Base-by-base conservation (phyloP, 2,329 filamentous ascomycete genomes). In the Colletotrichum graminicola region DNA sequence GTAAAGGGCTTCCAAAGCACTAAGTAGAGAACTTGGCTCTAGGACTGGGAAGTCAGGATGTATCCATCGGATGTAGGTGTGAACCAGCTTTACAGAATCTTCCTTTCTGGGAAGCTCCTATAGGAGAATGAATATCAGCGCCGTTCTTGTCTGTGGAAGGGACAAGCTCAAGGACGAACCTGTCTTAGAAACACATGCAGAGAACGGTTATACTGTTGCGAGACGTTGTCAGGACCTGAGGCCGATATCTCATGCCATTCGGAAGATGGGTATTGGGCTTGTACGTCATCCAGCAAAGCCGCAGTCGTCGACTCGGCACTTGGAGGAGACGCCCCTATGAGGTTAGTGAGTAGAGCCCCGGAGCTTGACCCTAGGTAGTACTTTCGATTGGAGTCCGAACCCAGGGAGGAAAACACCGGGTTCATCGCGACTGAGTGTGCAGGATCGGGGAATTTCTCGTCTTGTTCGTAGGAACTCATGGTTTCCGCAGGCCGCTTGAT, bases 381-480 rank as follows among this genome's bases (percentile, higher is more conserved):
- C 49, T 76, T 76, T 41, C 82, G 80, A n/a, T 76, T 75, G 1
- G 79, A 79, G 62, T 83, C 80, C 0, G 80, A 80, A 57, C 82
- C 80, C 14, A 82, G 75, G 2, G 80, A 80, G 11, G 82, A 73
- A 75, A 82, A 78, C 0, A 80, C 80, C 0, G 82, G 69, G 34
- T 81, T 78, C 26, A 80, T 75, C 0, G 80, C 78, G 21, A 81
- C 78, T 0, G 80, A 74, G 61, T 76, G 75, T 0, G 76, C 82
- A n/a, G 93, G 86, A 57, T 86, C 83, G 8, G 84, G 75, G 72
- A 86, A 88, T 55, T 83, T 79, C 66, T 87, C 84, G 7, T 81
- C 80, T 11, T 86, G 83, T 73, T 87, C 87, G 74, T 85, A 84
- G 11, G 83, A 51, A 1, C 51, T 63, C 56, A 41, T 63, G 43